Evolutionary conservation across 108 stramenopile species (phyloP).

Genomic region (Epipyxis sp.): DNA sequence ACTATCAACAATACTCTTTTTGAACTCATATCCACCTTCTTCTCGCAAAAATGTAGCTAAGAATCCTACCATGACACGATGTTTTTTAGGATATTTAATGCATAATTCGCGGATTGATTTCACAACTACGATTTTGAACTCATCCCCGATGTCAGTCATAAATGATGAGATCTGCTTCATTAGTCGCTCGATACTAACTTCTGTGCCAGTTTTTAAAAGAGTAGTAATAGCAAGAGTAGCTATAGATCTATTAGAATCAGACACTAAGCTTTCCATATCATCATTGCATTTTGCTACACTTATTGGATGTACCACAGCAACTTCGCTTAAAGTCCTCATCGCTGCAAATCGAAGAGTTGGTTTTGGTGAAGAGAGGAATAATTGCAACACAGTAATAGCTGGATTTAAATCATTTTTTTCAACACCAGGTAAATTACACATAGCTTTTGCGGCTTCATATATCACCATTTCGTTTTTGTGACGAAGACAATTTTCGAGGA

Average conservation of each 20-base stretch:
- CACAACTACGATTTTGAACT: slow-evolving; percentile 95
- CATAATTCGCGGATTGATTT: slow-evolving; percentile 75
- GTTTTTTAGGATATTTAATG: slow-evolving; percentile 81
- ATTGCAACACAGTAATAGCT: slow-evolving; percentile 78
- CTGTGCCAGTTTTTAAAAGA: slow-evolving; percentile 94
- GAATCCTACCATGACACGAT: slow-evolving; percentile 83
- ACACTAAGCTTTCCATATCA: slow-evolving; percentile 92
- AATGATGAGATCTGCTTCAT: slow-evolving; percentile 96
- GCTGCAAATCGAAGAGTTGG: slow-evolving; percentile 88
- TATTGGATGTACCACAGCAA: slow-evolving; percentile 83
- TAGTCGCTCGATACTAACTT: slow-evolving; percentile 84
- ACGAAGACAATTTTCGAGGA: slow-evolving; percentile 80
- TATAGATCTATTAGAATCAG: slow-evolving; percentile 90
- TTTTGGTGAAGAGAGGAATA: slow-evolving; percentile 78
- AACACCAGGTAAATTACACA: slow-evolving; percentile 82
- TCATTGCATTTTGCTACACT: slow-evolving; percentile 95
- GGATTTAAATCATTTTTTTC: slow-evolving; percentile 88
- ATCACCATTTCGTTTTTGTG: slow-evolving; percentile 96
- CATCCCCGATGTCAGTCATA: slow-evolving; percentile 96
- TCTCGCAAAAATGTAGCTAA: slow-evolving; percentile 83
- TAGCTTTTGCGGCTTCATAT: slow-evolving; percentile 96
- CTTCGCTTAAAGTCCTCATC: slow-evolving; percentile 83
- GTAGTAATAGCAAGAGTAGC: slow-evolving; percentile 98
- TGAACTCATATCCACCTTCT: slow-evolving; percentile 90
- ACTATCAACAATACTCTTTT: slow-evolving; percentile 75